These are phyloP conservation scores for Myxozyma udenii DNA, from an alignment of 805 yeast genomes.

Conservation along the genomic window DNA sequence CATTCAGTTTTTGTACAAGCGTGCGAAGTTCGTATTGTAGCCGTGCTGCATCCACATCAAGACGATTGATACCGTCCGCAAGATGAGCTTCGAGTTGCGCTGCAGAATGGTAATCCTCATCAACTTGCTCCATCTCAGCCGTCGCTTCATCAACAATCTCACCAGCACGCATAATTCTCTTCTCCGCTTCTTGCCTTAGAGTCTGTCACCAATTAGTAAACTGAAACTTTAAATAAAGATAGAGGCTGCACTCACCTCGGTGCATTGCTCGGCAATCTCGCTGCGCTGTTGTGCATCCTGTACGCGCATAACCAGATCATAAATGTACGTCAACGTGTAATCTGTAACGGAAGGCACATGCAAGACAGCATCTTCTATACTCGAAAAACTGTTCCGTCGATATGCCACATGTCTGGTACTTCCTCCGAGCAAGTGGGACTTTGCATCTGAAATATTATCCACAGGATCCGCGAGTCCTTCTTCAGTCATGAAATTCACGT, in stretches of 20 bases:
- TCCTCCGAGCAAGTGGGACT: no score
- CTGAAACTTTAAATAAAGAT: neutral
- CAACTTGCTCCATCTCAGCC: slow-evolving; percentile 9
- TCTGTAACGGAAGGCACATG: slow-evolving; percentile 27
- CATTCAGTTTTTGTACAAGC: slow-evolving; percentile 58
- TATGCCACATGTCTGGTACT: no score
- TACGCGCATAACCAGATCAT: slow-evolving; percentile 26
- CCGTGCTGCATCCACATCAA: slow-evolving; percentile 56
- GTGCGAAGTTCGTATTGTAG: slow-evolving; percentile 64
- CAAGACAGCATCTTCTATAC: slow-evolving; percentile 34
- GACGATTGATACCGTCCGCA: slow-evolving; percentile 44
- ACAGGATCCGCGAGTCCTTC: no score
- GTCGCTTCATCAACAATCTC: slow-evolving; percentile 8
- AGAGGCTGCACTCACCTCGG: slow-evolving; percentile 16
- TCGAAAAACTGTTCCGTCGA: slow-evolving; percentile 43
- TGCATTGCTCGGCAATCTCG: slow-evolving; percentile 8
- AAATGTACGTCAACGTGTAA: slow-evolving; percentile 15
- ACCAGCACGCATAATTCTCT: neutral
- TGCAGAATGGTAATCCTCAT: slow-evolving; percentile 25
- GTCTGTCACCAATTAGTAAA: slow-evolving; percentile 1
- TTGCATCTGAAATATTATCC: no score
- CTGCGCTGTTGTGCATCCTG: slow-evolving; percentile 33
- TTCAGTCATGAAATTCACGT: no score
- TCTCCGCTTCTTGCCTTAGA: neutral
- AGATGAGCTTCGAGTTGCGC: slow-evolving; percentile 30